Base-by-base conservation (phyloP, 345 rosid species). In the Fremontodendron californicum region DNA sequence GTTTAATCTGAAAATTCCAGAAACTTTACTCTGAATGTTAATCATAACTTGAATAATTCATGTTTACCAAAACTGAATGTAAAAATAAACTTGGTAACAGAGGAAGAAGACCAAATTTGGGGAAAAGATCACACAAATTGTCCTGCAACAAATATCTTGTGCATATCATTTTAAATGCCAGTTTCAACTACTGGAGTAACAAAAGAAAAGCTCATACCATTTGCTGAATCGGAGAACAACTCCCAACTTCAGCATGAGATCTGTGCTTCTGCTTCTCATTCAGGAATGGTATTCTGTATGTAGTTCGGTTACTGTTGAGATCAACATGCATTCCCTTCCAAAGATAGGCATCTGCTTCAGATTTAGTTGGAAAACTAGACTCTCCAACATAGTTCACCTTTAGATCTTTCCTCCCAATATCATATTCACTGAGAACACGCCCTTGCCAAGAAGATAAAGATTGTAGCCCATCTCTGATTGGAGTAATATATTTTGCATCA, bases 181-280 rank as follows among this genome's bases (percentile, higher is more conserved):
- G 54, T 60, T 60, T 29, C 37, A 43, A 49, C 37, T 40, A 4
- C 58, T 19, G 2, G 27, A 51, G 71, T 7, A 68, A 79, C 77
- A 79, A 75, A 46, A 66, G 39, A 48, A 77, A 83, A 77, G 73
- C 60, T 68, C 83, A 75, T 88, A 89, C 96, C 92, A 78, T 81
- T 83, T 80, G 86, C 73, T 75, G 86, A 82, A 81, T 71, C 48
- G 52, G 67, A 74, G 91, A 80, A 75, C 23, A 55, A 66, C 71
- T 80, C 19, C 81, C 83, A 60, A 70, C 82, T 74, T 83, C 85
- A 77, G 82, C 65, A 60, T 64, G 81, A 77, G 85, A 76, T 27
- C 75, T 40, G 48, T 48, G 75, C 71, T 82, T 80, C 62, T 81
- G 86, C 73, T 79, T 84, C 39, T 84, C 84, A 71, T 85, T 76